phyloP scores from a whole-genome alignment of 495 filamentous ascomycete genomes.

The Eremomyces bilateralis region DNA sequence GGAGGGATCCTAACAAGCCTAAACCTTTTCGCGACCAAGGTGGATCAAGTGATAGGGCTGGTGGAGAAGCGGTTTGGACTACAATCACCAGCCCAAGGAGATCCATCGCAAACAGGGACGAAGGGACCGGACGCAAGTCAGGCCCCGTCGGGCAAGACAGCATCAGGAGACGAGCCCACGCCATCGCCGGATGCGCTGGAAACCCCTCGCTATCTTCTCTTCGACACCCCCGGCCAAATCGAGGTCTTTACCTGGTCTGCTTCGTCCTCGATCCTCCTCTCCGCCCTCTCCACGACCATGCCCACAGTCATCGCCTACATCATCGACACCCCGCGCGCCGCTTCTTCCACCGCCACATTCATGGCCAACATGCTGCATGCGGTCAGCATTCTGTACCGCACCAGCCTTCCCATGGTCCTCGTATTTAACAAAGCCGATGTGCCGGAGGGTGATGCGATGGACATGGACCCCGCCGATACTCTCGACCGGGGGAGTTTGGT shows the following conservation, averaged over 20 bases:
- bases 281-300: conserved; percentile 77
- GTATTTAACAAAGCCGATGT: conserved; percentile 98
- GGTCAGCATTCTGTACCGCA: conserved; percentile 95
- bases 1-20: conserved; percentile 92
- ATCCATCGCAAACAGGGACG: conserved; percentile 5
- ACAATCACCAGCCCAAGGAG: too few species aligned
- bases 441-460: conserved; percentile 72
- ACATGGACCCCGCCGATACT: too few species aligned
- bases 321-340: conserved; percentile 84
- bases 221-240: conserved; percentile 94
- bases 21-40: conserved; percentile 92
- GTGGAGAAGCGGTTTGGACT: conserved; percentile 88
- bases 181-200: conserved; percentile 43
- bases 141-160: conserved; percentile 7
- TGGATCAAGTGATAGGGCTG: conserved; percentile 77
- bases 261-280: conserved; percentile 77
- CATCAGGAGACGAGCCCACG: conserved; percentile 27
- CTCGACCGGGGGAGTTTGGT: too few species aligned
- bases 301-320: conserved; percentile 94
- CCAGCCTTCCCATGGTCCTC: conserved; percentile 89
- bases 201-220: conserved; percentile 68
- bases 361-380: conserved; percentile 99
- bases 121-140: conserved; percentile 1
- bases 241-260: conserved; percentile 98
- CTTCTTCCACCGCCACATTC: conserved; percentile 83